Evolutionary conservation across 108 stramenopile genomes (phyloP), one percentile per base, ranked within the genome.

Genomic region (Nitzschia sp.): DNA sequence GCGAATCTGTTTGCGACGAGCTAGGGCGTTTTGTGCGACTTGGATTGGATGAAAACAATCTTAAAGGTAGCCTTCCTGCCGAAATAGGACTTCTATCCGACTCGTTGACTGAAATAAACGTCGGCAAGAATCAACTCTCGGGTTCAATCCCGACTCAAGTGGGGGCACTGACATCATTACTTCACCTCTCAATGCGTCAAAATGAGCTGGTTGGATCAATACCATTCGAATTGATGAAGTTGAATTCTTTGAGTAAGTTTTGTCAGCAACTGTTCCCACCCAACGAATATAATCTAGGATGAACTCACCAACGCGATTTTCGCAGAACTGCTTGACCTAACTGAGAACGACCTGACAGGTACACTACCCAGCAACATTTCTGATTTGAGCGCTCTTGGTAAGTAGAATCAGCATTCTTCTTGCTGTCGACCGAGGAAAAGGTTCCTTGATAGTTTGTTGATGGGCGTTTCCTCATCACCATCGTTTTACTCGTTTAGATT

Each of bases 31-130:
- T 65, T 4, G 19, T 3, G 3, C 25, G 48, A 2, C 63, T 65
- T 3, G 19, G 50, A 33, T 29, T 63, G 26, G 45, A 16, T 1
- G 38, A 46, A 6, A 72, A 72, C 35, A 50, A 66, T 22, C 35
- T 71, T 3, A 30, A 58, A n/a, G 77, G 77, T 6, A 31, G 44
- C n/a, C 57, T 78, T 23, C 84, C 87, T 25, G 29, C 58, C 3
- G 68, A 78, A 38, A 33, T 90, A 11, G 88, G 85, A 9, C 25
- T 66, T 41, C 58, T 87, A 45, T 44, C 66, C 2, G 72, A 53
- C 0, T 60, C 25, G 3, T 26, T 56, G 38, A 25, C 17, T 6
- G 8, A 36, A 1, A 1, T 68, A 35, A 34, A 44, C 17, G 9
- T 55, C 19, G 5, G 3, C 1, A 32, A 45, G 8, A 68, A 68